Evolutionary conservation across 202 grass and related monocot species (phyloP).

Genomic region (Elaeis oleifera): DNA sequence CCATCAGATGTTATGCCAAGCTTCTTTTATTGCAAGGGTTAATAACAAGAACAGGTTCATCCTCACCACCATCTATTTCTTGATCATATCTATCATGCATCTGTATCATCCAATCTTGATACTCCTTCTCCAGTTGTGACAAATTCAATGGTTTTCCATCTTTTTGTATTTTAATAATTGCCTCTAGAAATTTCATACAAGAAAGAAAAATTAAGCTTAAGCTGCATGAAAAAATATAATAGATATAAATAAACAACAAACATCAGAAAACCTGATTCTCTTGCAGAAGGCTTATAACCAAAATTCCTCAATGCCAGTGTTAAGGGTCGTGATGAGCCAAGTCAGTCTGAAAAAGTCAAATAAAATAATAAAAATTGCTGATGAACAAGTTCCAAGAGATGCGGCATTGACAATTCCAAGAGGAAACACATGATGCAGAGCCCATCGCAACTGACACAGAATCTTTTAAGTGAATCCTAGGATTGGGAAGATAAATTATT

Average conservation of each 20-base stretch:
- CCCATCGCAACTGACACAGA: no score
- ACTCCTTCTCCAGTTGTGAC: slow-evolving; percentile 34
- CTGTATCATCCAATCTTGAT: slow-evolving; percentile 33
- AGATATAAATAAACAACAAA: not conserved
- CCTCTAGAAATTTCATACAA: slow-evolving; percentile 2
- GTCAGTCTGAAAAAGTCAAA: slow-evolving; percentile 27
- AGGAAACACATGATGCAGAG: no score
- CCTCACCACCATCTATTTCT: slow-evolving; percentile 37
- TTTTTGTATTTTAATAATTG: slow-evolving; percentile 23
- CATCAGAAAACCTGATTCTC: slow-evolving; percentile 21
- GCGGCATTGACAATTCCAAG: no score
- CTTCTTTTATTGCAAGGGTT: slow-evolving; percentile 33
- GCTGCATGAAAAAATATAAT: not conserved
- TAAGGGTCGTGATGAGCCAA: slow-evolving; percentile 42
- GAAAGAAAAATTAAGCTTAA: not conserved
- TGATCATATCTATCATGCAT: slow-evolving; percentile 51
- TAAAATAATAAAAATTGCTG: no score
- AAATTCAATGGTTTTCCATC: slow-evolving; percentile 18
- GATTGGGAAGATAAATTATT: no score
- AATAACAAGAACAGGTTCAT: slow-evolving; percentile 34
- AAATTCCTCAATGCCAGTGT: slow-evolving; percentile 34
- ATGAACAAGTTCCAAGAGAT: no score
- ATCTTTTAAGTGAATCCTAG: no score
- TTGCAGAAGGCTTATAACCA: slow-evolving; percentile 23
- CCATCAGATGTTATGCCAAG: slow-evolving; percentile 41